A percentile compares a stretch with the other conserved stretches of the same genome.
phyloP scores from a whole-genome alignment of 768 basidiomycete genomes.

The Auriculariales sp. region DNA sequence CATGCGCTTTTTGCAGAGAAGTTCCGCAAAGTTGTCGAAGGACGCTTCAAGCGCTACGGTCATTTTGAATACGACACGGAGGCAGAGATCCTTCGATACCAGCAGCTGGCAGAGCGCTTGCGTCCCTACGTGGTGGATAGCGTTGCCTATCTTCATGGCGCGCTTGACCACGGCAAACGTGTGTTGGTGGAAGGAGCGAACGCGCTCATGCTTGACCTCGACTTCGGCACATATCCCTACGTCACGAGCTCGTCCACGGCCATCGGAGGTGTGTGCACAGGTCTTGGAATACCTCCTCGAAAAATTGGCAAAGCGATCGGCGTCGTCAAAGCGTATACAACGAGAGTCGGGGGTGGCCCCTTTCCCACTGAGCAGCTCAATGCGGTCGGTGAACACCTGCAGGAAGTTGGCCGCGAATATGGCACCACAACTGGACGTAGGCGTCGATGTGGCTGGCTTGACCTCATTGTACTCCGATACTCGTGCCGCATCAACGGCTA shows the following conservation, averaged over 20 bases:
- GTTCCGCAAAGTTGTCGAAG: constrained; percentile 92
- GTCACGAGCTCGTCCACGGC: constrained; percentile 91
- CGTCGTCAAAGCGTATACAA: constrained; percentile 96
- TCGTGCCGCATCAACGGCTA: constrained; percentile 94
- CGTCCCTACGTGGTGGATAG: constrained; percentile 85
- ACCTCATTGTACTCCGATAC: constrained; percentile 87
- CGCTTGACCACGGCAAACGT: constrained; percentile 57
- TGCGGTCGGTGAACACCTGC: constrained; percentile 73
- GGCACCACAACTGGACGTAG: constrained; percentile 88
- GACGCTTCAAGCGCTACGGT: constrained; percentile 94
- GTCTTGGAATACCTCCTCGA: constrained; percentile 91
- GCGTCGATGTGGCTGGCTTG: constrained; percentile 94
- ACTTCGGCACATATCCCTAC: constrained; percentile 95
- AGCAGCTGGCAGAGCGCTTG: constrained; percentile 75
- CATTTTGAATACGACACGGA: constrained; percentile 98
- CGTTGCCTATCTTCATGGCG: constrained; percentile 69
- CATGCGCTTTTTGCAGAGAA: constrained; percentile 71
- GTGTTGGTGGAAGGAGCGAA: constrained; percentile 96
- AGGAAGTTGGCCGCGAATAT: constrained; percentile 86
- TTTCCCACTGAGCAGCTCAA: constrained; percentile 95
- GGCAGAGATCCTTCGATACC: constrained; percentile 85
- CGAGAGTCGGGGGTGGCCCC: constrained; percentile 94
- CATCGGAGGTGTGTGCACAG: constrained; percentile 93
- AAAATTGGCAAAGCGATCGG: constrained; percentile 77
- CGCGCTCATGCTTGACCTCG: constrained; percentile 95